Percentiles rank a stretch among this genome's conserved stretches.
Conservation (phyloP, 2,329 filamentous ascomycete genomes). For the Diaporthe eres region DNA sequence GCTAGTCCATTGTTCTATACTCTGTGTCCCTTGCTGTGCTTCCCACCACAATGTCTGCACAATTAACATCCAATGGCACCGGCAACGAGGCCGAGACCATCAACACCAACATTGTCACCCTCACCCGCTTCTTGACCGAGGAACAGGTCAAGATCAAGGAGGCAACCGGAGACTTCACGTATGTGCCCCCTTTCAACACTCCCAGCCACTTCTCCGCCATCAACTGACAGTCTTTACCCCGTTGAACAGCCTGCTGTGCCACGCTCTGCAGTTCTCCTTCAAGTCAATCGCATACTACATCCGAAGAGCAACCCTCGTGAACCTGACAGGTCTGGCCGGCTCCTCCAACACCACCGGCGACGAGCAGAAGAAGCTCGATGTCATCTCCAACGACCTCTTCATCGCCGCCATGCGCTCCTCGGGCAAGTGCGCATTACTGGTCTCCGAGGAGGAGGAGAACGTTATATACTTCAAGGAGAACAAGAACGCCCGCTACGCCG, state of each 20-base stretch:
- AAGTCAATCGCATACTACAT: conserved; percentile 99
- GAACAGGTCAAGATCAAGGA: conserved; percentile 94
- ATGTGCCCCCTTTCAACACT: conserved; percentile 55
- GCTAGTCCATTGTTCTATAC: not conserved
- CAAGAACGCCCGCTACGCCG: conserved; percentile 84
- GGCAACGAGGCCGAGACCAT: conserved; percentile 79
- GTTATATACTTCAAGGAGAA: conserved; percentile 88
- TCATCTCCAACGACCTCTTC: conserved; percentile 98
- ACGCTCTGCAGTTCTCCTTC: conserved; percentile 99
- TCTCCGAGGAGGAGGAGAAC: conserved; percentile 98
- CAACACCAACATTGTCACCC: conserved; percentile 96
- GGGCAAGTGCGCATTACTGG: conserved; percentile 89
- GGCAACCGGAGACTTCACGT: conserved; percentile 99
- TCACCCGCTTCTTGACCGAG: conserved; percentile 96
- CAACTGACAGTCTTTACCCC: conserved; percentile 19
- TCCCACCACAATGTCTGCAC: conserved; percentile 38
- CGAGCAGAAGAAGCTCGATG: conserved; percentile 99
- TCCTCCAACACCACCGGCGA: conserved; percentile 96
- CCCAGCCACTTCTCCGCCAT: conserved; percentile 29
- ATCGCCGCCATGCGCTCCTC: conserved; percentile 95
- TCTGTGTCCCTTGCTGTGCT: not conserved
- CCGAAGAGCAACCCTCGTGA: conserved; percentile 93
- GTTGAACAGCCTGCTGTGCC: conserved; percentile 83
- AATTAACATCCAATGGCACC: conserved; percentile 51
- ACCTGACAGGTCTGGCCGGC: conserved; percentile 93